phyloP scores from a whole-genome alignment of 345 rosid genomes.

The Brassica napus region Da-Ae NC_063434.1:20008001-20008500 shows the following conservation, averaged over 20 bases:
- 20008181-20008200: background rate
- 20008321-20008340: constrained; percentile 65
- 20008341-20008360: constrained; percentile 74
- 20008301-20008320: constrained; percentile 75
- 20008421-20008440: background rate
- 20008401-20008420: constrained; percentile 58
- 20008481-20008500: background rate
- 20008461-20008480: background rate
- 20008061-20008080: too few species aligned
- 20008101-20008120: constrained; percentile 69
- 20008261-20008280: constrained; percentile 68
- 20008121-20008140: constrained; percentile 82
- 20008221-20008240: background rate
- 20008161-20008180: constrained; percentile 67
- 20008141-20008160: constrained; percentile 78
- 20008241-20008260: background rate
- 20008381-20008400: constrained; percentile 77
- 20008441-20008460: background rate
- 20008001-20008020: too few species aligned
- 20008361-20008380: constrained; percentile 67
- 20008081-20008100: constrained; percentile 1
- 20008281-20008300: constrained; percentile 65
- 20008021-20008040: too few species aligned
- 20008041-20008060: too few species aligned
- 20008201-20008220: background rate